Base-by-base conservation (phyloP, 2,329 filamentous ascomycete genomes). In the Metarhizium sp. region DNA sequence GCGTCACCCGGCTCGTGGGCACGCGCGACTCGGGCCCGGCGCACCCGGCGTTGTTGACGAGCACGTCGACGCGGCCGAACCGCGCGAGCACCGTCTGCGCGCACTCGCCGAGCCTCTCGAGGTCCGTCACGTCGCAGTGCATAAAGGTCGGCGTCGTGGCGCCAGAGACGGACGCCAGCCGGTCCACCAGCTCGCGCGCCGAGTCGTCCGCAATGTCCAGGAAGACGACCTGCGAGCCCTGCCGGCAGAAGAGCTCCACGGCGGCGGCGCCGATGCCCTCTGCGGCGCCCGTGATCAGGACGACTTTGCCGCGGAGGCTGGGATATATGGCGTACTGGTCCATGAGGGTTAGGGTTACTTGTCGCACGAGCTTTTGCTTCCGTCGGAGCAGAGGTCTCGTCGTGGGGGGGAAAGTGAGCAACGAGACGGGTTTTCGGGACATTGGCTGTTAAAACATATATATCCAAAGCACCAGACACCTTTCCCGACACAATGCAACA, bases 21-120 rank as follows among this genome's bases (percentile, higher is more conserved):
- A 61, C 63, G 20, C 67, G 61, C 30, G 66, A 60, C 16, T 50
- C 53, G 25, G 59, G 59, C 18, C 59, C 60, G 4, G 58, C 61
- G 0, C 57, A 59, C 0, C 88, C 90, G 18, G 90, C 90, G 68
- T 94, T 95, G 76, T 95, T 94, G 74, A 95, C 74, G 52, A 95
- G 73, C 60, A 94, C 87, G 69, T 95, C 87, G 63, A 95, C 79
- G 62, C 32, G 52, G 0, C 60, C 60, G 38, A 67, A 59, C 2
- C 63, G 55, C 2, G 61, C 58, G 1, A 74, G 54, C 3, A 68
- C 66, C n/a, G 62, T 60, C 14, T 65, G 63, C 1, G 73, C 69
- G 16, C 67, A 69, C 0, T 64, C 57, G 43, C 67, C 62, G 5
- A 75, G 60, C 42, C 60, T 54, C 1, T 63, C 59, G 3, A 77